Evolutionary conservation across 352 stramenopile genomes (phyloP).

Genomic region (Thraustochytrium sp.): DNA sequence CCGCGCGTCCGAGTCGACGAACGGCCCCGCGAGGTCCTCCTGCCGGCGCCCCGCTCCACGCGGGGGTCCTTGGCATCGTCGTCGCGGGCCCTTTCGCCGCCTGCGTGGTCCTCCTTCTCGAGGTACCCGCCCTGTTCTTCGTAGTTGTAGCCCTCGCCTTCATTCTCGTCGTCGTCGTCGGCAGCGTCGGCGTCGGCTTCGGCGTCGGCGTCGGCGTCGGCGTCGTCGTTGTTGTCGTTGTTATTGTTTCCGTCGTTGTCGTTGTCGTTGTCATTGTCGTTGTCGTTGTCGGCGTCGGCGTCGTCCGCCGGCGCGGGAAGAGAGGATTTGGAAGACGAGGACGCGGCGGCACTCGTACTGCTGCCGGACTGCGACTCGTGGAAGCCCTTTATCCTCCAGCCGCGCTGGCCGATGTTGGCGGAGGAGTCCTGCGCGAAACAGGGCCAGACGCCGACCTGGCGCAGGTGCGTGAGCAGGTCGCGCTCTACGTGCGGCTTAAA

Average conservation of each 20-base stretch:
- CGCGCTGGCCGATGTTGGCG: conserved; percentile 8
- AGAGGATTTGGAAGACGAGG: not conserved
- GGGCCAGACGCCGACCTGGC: not conserved
- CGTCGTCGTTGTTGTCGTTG: not conserved
- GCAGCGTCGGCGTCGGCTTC: not conserved
- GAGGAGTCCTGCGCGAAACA: not conserved
- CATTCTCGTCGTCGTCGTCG: not conserved
- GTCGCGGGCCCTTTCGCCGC: too few species aligned
- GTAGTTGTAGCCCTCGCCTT: too few species aligned
- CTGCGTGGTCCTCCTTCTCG: too few species aligned
- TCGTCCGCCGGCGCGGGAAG: not conserved
- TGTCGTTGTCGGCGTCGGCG: not conserved
- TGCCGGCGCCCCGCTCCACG: too few species aligned
- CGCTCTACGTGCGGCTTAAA: not conserved
- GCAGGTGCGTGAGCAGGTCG: not conserved
- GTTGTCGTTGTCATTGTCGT: not conserved
- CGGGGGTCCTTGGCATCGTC: too few species aligned
- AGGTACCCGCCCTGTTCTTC: too few species aligned
- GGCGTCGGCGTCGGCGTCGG: not conserved
- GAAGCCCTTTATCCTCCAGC: conserved; percentile 13
- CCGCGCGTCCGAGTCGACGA: too few species aligned
- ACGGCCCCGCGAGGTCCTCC: too few species aligned
- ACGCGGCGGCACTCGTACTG: not conserved
- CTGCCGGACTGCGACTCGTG: not conserved
- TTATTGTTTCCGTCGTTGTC: not conserved